Conservation (phyloP, 1,284 basidiomycete species). For the Microbotryum saponariae region DNA sequence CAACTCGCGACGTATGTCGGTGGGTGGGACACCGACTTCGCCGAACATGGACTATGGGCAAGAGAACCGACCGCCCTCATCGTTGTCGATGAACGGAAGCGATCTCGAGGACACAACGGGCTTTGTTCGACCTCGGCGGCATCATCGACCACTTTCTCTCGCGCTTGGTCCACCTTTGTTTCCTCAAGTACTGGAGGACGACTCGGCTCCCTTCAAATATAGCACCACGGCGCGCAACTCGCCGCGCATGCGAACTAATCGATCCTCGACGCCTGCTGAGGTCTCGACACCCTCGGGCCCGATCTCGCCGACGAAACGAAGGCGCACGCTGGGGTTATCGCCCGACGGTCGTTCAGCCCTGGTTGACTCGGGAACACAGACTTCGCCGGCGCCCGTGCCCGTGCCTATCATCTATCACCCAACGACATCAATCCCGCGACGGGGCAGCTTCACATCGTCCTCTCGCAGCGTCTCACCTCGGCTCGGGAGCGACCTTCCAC, state of each 20-base stretch:
- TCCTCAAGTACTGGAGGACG: conserved; percentile 22
- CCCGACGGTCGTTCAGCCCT: neutral
- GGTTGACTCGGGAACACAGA: conserved; percentile 20
- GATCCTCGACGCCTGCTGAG: too few relatives aligned
- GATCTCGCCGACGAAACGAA: neutral
- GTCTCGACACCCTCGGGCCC: neutral
- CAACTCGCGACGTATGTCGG: too few relatives aligned
- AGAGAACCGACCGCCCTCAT: neutral
- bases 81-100: neutral
- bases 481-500: conserved; percentile 1
- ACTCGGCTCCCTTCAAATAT: neutral
- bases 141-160: conserved; percentile 27
- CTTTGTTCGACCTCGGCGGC: conserved; percentile 9
- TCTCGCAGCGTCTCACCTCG: neutral
- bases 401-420: conserved; percentile 2
- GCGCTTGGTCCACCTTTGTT: conserved; percentile 29
- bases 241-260: too few relatives aligned
- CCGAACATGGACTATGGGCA: too few relatives aligned
- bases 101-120: conserved; percentile 12
- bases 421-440: neutral
- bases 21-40: too few relatives aligned
- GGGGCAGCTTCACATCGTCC: neutral
- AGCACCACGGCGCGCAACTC: too few relatives aligned
- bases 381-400: conserved; percentile 1
- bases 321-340: neutral